A percentile compares a stretch with the other conserved stretches of the same genome.
Conservation (phyloP, 495 filamentous ascomycete genomes). For the Apiosordaria backusii region DNA sequence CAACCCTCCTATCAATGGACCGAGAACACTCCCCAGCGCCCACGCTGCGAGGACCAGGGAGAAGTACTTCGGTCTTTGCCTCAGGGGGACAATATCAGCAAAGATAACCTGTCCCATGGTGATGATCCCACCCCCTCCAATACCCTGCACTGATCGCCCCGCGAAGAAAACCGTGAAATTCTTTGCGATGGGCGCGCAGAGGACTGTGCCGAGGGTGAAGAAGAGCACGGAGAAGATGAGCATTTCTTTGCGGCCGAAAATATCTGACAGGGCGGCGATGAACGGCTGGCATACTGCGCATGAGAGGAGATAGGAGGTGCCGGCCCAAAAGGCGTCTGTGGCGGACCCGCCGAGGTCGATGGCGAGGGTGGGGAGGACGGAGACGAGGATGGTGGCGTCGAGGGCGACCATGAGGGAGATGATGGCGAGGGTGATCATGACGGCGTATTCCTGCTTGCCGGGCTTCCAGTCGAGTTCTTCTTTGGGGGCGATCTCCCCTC, state of each 20-base stretch:
- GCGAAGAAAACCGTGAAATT: conserved; percentile 61
- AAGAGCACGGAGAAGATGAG: conserved; percentile 40
- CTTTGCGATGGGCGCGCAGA: conserved; percentile 38
- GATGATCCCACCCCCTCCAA: conserved; percentile 78
- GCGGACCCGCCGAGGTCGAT: conserved; percentile 42
- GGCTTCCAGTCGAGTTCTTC: conserved; percentile 35
- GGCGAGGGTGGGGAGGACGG: conserved; percentile 43
- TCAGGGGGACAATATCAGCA: conserved; percentile 49
- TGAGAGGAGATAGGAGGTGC: conserved; percentile 51
- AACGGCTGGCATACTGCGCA: conserved; percentile 48
- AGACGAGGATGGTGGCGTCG: conserved; percentile 54
- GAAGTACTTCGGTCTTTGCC: conserved; percentile 40
- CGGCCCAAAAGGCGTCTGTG: conserved; percentile 53
- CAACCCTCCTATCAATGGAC: conserved; percentile 72
- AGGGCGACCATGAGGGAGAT: conserved; percentile 51
- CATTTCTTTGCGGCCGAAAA: conserved; percentile 50
- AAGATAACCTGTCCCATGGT: conserved; percentile 74
- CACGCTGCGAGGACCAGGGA: conserved; percentile 49
- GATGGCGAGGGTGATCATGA: conserved; percentile 44
- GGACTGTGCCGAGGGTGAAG: conserved; percentile 44
- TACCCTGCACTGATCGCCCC: conserved; percentile 75
- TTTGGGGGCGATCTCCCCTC: conserved; percentile 21
- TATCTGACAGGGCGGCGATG: conserved; percentile 48
- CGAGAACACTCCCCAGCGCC: conserved; percentile 69
- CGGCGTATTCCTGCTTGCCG: conserved; percentile 34